These are phyloP conservation scores for Paecilomyces niveus DNA, from an alignment of 2,329 filamentous ascomycete species.

Conservation along the genomic window DNA sequence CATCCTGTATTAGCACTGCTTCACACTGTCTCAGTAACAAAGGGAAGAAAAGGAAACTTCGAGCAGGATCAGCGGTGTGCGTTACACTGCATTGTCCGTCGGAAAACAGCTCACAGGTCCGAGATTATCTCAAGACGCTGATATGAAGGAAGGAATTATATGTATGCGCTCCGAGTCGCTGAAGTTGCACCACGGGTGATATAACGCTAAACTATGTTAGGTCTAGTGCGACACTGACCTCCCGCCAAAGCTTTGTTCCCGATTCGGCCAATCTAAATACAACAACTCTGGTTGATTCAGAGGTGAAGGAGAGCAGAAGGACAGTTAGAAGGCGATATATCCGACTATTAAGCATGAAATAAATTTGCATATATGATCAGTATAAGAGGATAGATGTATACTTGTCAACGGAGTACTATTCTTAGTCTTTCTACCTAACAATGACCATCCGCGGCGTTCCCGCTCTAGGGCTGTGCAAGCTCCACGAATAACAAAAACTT, in stretches of 20 bases:
- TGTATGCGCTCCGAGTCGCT: neutral
- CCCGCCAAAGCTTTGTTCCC: neutral
- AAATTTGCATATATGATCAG: neutral
- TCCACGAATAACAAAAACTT: no score
- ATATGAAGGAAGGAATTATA: neutral
- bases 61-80: neutral
- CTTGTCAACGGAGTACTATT: neutral
- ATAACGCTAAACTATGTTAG: neutral
- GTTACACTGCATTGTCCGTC: neutral
- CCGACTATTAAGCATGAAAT: neutral
- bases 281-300: neutral
- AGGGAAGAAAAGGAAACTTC: neutral
- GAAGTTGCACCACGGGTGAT: neutral
- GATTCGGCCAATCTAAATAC: neutral
- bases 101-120: neutral
- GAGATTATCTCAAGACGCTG: neutral
- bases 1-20: slow-evolving; percentile 8
- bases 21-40: neutral
- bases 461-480: neutral
- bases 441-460: neutral
- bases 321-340: neutral
- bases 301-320: neutral
- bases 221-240: neutral
- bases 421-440: neutral
- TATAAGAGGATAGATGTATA: neutral